Percentiles rank a stretch among this genome's conserved stretches.
These are phyloP conservation scores for Themeda triandra DNA, from an alignment of 176 grass and related monocot genomes.

Conservation along the genomic window DNA sequence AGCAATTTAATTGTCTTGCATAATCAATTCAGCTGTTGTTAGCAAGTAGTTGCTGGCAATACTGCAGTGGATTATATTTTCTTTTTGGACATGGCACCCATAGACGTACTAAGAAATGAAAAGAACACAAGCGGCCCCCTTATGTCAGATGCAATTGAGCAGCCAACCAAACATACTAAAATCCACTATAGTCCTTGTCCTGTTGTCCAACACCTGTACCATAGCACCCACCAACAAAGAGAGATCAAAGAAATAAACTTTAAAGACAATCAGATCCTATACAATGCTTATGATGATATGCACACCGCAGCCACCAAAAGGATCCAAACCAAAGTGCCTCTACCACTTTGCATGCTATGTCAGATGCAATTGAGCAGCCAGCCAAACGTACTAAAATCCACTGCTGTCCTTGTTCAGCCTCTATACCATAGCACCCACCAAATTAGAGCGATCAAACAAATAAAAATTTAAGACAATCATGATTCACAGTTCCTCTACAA, in stretches of 20 bases:
- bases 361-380: not conserved
- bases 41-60: too few species aligned
- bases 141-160: not conserved
- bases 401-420: not conserved
- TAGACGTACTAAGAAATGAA: not conserved
- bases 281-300: not conserved
- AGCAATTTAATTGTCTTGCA: too few species aligned
- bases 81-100: not conserved
- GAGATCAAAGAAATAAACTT: not conserved
- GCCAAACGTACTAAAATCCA: not conserved
- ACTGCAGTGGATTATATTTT: too few species aligned
- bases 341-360: not conserved
- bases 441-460: constrained; percentile 12
- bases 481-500: not conserved
- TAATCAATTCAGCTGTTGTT: too few species aligned
- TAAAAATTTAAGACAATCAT: not conserved
- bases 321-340: not conserved
- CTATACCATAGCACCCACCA: not conserved
- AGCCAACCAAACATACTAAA: not conserved
- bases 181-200: not conserved
- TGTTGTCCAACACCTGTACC: not conserved
- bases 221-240: not conserved
- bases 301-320: not conserved
- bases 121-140: not conserved
- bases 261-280: not conserved